Percentiles rank a stretch among this genome's conserved stretches.
These are phyloP conservation scores for Neofusicoccum laricinum DNA, from an alignment of 2,329 filamentous ascomycete genomes.

Conservation along the genomic window DNA sequence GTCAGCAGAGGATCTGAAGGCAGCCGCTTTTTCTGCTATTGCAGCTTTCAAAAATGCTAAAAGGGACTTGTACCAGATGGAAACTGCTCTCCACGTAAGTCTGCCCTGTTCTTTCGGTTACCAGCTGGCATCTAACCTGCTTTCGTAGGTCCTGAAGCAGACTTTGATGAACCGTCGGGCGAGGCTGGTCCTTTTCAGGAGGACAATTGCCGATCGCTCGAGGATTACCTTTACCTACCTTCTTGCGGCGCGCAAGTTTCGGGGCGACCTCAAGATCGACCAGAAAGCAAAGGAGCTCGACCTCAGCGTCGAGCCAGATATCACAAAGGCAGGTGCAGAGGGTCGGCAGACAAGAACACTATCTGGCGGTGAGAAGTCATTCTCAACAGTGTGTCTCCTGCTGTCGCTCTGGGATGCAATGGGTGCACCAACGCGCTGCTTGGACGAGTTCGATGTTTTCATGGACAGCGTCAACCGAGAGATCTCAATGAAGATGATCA, in stretches of 20 bases:
- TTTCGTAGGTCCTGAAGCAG: constrained; percentile 41
- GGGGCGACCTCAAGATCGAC: constrained; percentile 75
- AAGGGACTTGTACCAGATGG: constrained; percentile 22
- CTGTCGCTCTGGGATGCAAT: constrained; percentile 97
- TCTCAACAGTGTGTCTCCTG: constrained; percentile 91
- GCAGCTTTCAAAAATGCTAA: constrained; percentile 19
- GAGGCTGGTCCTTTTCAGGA: constrained; percentile 79
- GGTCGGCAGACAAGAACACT: constrained; percentile 87
- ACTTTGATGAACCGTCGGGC: constrained; percentile 67
- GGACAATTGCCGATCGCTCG: constrained; percentile 79
- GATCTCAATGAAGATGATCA: constrained; percentile 91
- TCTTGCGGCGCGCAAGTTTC: constrained; percentile 83
- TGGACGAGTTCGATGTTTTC: constrained; percentile 98
- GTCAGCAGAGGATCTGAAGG: constrained; percentile 29
- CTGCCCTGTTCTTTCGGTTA: neutral
- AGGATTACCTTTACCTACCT: constrained; percentile 85
- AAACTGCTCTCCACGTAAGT: constrained; percentile 39
- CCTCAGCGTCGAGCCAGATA: constrained; percentile 68
- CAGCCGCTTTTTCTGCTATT: constrained; percentile 30
- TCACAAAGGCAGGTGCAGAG: constrained; percentile 64
- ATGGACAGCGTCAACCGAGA: constrained; percentile 97
- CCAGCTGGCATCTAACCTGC: neutral
- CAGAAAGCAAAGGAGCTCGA: constrained; percentile 73
- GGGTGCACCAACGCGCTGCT: constrained; percentile 88
- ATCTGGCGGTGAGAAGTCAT: constrained; percentile 95